Percentiles rank a stretch among this genome's conserved stretches.
These are phyloP conservation scores for Porcisia deanei DNA, from an alignment of 208 protist species.

Conservation along the genomic window DNA sequence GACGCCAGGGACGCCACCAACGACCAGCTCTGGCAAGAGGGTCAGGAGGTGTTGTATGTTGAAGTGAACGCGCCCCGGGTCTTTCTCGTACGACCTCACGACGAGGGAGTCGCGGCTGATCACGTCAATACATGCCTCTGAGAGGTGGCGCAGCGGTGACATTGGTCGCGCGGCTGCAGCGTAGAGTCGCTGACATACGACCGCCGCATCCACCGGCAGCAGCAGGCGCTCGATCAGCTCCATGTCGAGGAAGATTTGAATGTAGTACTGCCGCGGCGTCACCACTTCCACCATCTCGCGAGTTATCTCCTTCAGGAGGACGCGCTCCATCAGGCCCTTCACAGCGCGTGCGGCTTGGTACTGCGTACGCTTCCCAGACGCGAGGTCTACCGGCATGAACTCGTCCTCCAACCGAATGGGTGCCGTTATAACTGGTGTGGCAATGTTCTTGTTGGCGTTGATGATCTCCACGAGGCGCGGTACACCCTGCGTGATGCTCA, in stretches of 20 bases:
- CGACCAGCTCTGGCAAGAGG: conserved; percentile 88
- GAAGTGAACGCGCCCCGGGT: conserved; percentile 63
- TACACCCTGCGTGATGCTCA: conserved; percentile 98
- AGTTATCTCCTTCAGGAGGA: conserved; percentile 91
- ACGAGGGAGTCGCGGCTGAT: conserved; percentile 61
- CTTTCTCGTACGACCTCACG: conserved; percentile 69
- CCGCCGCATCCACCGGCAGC: conserved; percentile 90
- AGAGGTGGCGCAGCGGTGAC: conserved; percentile 90
- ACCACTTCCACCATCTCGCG: conserved; percentile 90
- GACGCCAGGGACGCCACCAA: conserved; percentile 94
- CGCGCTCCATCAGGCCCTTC: conserved; percentile 92
- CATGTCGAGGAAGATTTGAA: conserved; percentile 95
- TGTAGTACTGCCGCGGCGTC: conserved; percentile 73
- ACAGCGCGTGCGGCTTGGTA: conserved; percentile 67
- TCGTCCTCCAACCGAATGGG: conserved; percentile 57
- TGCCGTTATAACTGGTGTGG: conserved; percentile 98
- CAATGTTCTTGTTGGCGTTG: conserved; percentile 98
- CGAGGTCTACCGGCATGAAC: conserved; percentile 21
- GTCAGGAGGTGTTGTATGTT: conserved; percentile 88
- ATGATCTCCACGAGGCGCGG: conserved; percentile 99
- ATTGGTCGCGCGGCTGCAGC: conserved; percentile 59
- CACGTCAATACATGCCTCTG: conserved; percentile 77
- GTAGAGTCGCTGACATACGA: conserved; percentile 84
- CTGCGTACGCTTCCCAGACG: conserved; percentile 27
- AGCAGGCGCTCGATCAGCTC: conserved; percentile 88